phyloP scores from a whole-genome alignment of 352 stramenopile genomes.

The Blastocystis sp. region DNA sequence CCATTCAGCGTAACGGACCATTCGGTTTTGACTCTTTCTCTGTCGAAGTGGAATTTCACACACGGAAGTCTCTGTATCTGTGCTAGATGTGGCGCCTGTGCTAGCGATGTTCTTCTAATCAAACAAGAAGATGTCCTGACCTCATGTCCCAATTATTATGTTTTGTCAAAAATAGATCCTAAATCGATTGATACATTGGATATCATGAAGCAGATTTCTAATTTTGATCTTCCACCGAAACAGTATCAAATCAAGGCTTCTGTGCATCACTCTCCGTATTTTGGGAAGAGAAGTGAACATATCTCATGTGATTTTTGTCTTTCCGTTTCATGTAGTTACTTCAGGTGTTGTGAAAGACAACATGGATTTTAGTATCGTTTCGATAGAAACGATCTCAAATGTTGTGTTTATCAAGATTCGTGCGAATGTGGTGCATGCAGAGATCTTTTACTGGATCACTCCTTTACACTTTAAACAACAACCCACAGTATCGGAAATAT shows the following conservation, averaged over 20 bases:
- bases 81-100: not conserved
- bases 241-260: not conserved
- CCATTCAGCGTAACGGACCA: not conserved
- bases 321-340: not conserved
- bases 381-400: not conserved
- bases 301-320: not conserved
- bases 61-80: not conserved
- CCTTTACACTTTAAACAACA: not conserved
- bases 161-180: too few relatives aligned
- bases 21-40: not conserved
- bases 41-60: not conserved
- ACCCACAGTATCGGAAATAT: not conserved
- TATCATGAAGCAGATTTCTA: too few relatives aligned
- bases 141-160: too few relatives aligned
- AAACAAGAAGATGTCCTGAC: not conserved
- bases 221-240: too few relatives aligned
- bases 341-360: not conserved
- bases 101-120: not conserved
- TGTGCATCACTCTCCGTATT: not conserved
- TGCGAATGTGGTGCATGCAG: not conserved
- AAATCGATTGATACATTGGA: too few relatives aligned
- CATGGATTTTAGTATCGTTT: not conserved
- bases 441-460: not conserved
- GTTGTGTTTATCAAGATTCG: not conserved
- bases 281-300: not conserved